phyloP scores from a whole-genome alignment of 1,284 basidiomycete genomes.

The Ceratobasidium sp. region DNA sequence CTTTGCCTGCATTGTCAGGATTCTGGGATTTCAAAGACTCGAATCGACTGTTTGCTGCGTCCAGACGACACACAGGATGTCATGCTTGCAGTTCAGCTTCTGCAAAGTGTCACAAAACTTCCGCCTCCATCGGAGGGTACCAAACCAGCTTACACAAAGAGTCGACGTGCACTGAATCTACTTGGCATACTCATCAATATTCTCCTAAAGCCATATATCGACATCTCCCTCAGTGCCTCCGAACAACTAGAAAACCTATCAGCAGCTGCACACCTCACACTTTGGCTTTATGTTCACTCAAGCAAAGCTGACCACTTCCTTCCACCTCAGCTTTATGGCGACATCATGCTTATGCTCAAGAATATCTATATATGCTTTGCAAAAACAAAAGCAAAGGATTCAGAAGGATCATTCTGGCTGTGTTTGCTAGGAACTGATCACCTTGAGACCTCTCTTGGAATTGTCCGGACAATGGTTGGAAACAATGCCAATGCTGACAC shows the following conservation, averaged over 20 bases:
- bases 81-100: constrained; percentile 49
- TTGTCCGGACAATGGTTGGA: constrained; percentile 51
- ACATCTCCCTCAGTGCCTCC: background rate
- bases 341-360: constrained; percentile 40
- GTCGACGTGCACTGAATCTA: background rate
- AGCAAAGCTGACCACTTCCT: background rate
- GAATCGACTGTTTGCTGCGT: constrained; percentile 50
- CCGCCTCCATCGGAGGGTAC: constrained; percentile 36
- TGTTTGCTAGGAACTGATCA: constrained; percentile 38
- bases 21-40: constrained; percentile 39
- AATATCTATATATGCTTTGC: constrained; percentile 40
- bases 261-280: constrained; percentile 22
- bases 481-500: constrained; percentile 55
- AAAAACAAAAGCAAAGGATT: constrained; percentile 25
- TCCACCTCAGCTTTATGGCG: constrained; percentile 26
- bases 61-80: constrained; percentile 56
- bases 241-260: constrained; percentile 33
- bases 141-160: constrained; percentile 46
- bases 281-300: background rate
- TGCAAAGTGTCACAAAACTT: constrained; percentile 51
- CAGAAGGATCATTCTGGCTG: constrained; percentile 17
- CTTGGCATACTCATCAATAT: constrained; percentile 8
- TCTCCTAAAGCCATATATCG: constrained; percentile 1
- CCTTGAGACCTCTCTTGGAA: constrained; percentile 49
- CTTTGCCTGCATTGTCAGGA: constrained; percentile 48